phyloP scores from a whole-genome alignment of 2,329 filamentous ascomycete species.

The Cytospora schulzeri region DNA sequence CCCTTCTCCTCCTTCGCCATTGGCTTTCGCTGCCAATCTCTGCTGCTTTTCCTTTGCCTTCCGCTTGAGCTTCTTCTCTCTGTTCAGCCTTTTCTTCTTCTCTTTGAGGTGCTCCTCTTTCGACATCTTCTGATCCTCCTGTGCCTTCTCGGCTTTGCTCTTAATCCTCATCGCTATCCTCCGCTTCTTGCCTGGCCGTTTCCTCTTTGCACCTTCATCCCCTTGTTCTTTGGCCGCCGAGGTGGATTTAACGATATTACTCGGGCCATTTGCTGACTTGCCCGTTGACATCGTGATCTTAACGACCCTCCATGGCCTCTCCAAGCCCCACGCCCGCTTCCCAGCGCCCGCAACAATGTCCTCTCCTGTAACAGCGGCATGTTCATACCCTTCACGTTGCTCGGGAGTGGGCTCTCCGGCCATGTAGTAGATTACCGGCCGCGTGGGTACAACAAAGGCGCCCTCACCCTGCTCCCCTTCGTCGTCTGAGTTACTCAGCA shows the following conservation, averaged over 20 bases:
- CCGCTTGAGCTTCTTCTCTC: slow-evolving; percentile 61
- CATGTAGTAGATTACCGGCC: slow-evolving; percentile 55
- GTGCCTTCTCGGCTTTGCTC: slow-evolving; percentile 43
- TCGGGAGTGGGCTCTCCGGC: slow-evolving; percentile 41
- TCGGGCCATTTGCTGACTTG: neutral
- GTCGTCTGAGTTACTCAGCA: slow-evolving; percentile 47
- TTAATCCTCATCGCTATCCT: slow-evolving; percentile 54
- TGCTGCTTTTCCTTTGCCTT: slow-evolving; percentile 59
- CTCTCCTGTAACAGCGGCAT: slow-evolving; percentile 55
- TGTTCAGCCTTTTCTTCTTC: slow-evolving; percentile 64
- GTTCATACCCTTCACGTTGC: slow-evolving; percentile 43
- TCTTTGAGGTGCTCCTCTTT: slow-evolving; percentile 61
- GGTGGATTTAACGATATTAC: slow-evolving; percentile 2
- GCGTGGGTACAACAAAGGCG: slow-evolving; percentile 42
- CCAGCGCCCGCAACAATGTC: slow-evolving; percentile 49
- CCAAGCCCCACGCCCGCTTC: slow-evolving; percentile 56
- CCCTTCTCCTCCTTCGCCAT: slow-evolving; percentile 14
- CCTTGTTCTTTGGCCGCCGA: slow-evolving; percentile 19
- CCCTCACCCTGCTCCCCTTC: slow-evolving; percentile 40
- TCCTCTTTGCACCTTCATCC: slow-evolving; percentile 40
- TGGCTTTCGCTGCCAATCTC: slow-evolving; percentile 41
- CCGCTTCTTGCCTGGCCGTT: slow-evolving; percentile 59
- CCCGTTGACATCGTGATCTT: slow-evolving; percentile 43
- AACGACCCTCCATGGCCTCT: slow-evolving; percentile 62
- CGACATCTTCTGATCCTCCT: slow-evolving; percentile 43